Base-by-base conservation (phyloP, 768 basidiomycete species). In the Candolleomyces aberdarensis region DNA sequence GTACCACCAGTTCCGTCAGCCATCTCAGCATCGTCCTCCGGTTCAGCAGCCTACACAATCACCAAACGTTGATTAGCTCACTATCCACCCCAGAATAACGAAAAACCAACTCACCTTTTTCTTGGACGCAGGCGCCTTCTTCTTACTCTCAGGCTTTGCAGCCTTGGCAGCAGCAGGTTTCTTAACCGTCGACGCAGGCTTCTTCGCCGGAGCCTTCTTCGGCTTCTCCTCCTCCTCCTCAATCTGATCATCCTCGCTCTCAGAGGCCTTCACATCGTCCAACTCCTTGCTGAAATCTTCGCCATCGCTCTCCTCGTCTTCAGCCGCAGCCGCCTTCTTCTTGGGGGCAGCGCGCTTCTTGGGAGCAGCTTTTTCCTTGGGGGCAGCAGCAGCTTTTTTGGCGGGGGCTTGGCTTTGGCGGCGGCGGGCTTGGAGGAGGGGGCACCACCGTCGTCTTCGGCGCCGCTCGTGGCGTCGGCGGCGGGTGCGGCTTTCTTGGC, bases 341-440 rank as follows among this genome's bases (percentile, higher is more conserved):
- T 80, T 83, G 32, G 77, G 61, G 52, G 70, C 71, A 36, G 70
- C 72, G 39, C 79, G 78, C 63, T 82, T 84, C 62, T 83, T 85
- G 15, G 80, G 67, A 20, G 80, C 70, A 3, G 72, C 74, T 67
- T 83, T 85, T 68, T 76, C 75, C 69, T 61, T 56, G 76, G 75
- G 36, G 51, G 72, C 69, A 44, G 74, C 69, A 1, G 73, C 64
- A 49, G 73, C 48, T 32, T 58, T 46, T 39, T 58, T 58, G 31
- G 56, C 57, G 19, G 57, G 47, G 39, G 57, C 56, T 57, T 57
- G 10, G 8, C 52, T 20, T 75, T 78, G 36, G 71, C 64, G 39
- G 71, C 64, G 39, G 78, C 80, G 51, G 68, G 72, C 63, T 79
- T 80, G 13, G 46, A 31, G 39, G 48, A 26, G 48, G 58, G 32